Evolutionary conservation across 352 stramenopile genomes (phyloP).

Genomic region (Phytophthora lateralis): DNA sequence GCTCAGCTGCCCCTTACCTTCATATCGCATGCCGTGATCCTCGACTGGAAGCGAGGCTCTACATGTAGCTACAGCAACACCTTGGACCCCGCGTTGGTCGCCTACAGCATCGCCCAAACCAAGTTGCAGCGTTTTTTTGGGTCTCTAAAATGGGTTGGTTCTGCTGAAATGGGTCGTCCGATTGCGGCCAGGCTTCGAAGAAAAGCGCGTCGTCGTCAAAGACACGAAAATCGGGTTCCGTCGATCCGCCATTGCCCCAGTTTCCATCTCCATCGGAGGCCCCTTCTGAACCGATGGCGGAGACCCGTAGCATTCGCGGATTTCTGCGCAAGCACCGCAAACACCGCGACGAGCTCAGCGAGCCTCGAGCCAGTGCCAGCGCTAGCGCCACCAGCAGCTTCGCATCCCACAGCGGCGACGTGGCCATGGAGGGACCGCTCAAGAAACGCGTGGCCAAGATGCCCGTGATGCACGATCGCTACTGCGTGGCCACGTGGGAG

Average conservation of each 20-base stretch:
- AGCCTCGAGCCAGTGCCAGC: not conserved
- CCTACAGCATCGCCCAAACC: too few species aligned
- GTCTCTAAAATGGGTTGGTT: too few species aligned
- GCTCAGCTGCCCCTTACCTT: slow-evolving; percentile 7
- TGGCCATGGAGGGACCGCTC: slow-evolving; percentile 66
- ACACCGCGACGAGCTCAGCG: slow-evolving; percentile 2
- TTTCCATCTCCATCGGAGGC: not conserved
- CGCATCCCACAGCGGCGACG: slow-evolving; percentile 3
- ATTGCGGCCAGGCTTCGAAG: slow-evolving; percentile 1
- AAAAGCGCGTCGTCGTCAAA: slow-evolving; percentile 22
- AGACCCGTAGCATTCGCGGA: slow-evolving; percentile 25
- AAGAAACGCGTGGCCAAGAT: slow-evolving; percentile 77
- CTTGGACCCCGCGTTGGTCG: not conserved
- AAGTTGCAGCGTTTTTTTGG: not conserved
- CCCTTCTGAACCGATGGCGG: not conserved
- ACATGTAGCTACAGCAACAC: too few species aligned
- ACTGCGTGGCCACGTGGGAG: slow-evolving; percentile 81
- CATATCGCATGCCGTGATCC: slow-evolving; percentile 6
- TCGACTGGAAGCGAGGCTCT: not conserved
- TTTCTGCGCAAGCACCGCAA: slow-evolving; percentile 25
- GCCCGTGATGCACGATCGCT: slow-evolving; percentile 83
- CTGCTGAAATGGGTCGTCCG: not conserved
- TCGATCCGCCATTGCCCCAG: slow-evolving; percentile 15
- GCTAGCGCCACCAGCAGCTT: slow-evolving; percentile 28
- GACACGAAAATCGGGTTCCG: slow-evolving; percentile 24